phyloP scores from a whole-genome alignment of 2,329 filamentous ascomycete species.

The Periconia sp. region DNA sequence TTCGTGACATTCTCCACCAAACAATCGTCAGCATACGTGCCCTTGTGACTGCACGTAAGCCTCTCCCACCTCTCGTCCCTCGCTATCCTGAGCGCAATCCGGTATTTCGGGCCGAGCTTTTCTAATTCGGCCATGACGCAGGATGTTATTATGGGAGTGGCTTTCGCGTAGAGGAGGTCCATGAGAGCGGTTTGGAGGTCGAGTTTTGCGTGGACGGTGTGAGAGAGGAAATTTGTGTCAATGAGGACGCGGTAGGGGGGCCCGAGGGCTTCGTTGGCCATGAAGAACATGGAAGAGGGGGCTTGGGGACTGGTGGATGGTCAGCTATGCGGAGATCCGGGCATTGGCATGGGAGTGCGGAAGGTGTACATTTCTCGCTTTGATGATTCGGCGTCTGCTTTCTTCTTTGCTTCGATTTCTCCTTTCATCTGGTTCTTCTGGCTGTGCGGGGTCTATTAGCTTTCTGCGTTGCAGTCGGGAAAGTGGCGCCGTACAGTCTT shows the following conservation, averaged over 20 bases:
- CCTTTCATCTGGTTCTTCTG: slow-evolving; percentile 79
- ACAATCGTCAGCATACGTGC: slow-evolving; percentile 80
- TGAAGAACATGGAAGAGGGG: slow-evolving; percentile 63
- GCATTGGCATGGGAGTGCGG: slow-evolving; percentile 11
- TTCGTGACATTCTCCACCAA: slow-evolving; percentile 51
- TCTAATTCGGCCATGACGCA: slow-evolving; percentile 84
- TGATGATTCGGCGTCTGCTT: slow-evolving; percentile 64
- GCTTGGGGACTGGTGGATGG: slow-evolving; percentile 67
- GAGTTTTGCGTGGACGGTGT: slow-evolving; percentile 90
- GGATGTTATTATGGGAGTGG: slow-evolving; percentile 83
- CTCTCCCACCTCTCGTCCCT: slow-evolving; percentile 88
- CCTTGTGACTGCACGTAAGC: slow-evolving; percentile 88
- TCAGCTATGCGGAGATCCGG: slow-evolving; percentile 11
- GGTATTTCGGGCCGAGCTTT: slow-evolving; percentile 84
- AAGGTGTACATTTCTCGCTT: slow-evolving; percentile 71
- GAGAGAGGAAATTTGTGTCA: slow-evolving; percentile 52
- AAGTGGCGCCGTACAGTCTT: slow-evolving; percentile 58
- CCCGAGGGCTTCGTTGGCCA: slow-evolving; percentile 77
- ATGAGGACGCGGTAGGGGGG: slow-evolving; percentile 78
- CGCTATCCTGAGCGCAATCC: slow-evolving; percentile 83
- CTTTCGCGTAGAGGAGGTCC: slow-evolving; percentile 92
- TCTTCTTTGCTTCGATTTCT: slow-evolving; percentile 64
- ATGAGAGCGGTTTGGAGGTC: slow-evolving; percentile 88
- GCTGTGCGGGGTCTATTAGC: slow-evolving; percentile 21
- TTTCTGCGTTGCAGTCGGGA: slow-evolving; percentile 11